Base-by-base conservation (phyloP, 1,284 basidiomycete species). In the Leccinum pachyderme region DNA sequence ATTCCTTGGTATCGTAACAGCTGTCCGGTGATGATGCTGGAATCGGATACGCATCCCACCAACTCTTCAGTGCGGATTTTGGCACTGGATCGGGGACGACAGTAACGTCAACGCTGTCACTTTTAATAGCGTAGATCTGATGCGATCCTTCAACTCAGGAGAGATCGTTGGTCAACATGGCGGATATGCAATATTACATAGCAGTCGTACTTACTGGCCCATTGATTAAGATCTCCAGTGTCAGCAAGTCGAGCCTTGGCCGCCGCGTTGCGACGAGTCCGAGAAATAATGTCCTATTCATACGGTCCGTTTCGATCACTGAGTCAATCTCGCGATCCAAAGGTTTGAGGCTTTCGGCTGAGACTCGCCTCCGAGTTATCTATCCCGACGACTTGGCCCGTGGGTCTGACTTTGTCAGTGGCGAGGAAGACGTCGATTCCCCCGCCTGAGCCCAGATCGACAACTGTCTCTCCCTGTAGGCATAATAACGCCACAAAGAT, bases 371-470 rank as follows among this genome's bases (percentile, higher is more conserved):
- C 54, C 1, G 81, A 81, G 58, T 74, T 73, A 57, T 84, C 82
- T 1, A 84, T 57, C 0, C 82, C 81, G 27, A 83, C 73, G 4
- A 68, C 81, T 58, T 75, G 73, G 9, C 83, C 83, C 0, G 56
- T 70, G 0, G 71, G 65, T 2, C 83, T 82, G 13, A 80, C 77
- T 56, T 76, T 77, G 0, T 64, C 57, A 4, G 79, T 80, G 0
- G 81, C 77, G 7, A 82, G 72, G 49, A 84, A 75, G 24, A 82
- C 72, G 59, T 84, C 80, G 25, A 80, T 72, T 0, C 81, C 82
- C 3, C 75, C 80, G 2, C 82, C 81, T 1, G 76, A 80, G 13
- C 81, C 82, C 12, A 84, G 72, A 63, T 84, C 79, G 4, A 84
- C 64, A 5, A 82, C 75, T 1, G 63, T 71, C 66, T 84, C 81